These are phyloP conservation scores for Glomus cerebriforme DNA, from an alignment of 192 early-diverging fungal species.

Conservation along the genomic window DNA sequence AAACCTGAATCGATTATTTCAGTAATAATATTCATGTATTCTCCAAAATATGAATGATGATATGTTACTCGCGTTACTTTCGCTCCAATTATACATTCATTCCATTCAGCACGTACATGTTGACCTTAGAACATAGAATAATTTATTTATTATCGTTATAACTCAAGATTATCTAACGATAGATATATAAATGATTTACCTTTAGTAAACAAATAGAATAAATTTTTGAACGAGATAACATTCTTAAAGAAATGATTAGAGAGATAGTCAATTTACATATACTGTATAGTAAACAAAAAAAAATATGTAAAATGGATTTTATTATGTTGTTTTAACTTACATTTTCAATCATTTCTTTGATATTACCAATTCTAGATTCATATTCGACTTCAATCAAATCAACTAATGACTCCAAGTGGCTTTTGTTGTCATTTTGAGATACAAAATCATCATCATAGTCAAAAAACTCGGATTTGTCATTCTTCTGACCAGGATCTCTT, in stretches of 20 bases:
- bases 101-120: neutral
- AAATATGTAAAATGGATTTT: neutral
- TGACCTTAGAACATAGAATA: neutral
- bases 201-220: neutral
- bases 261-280: neutral
- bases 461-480: no score
- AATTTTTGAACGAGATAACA: neutral
- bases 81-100: neutral
- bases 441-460: no score
- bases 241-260: neutral
- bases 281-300: neutral
- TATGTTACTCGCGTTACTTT: neutral
- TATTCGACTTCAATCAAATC: neutral
- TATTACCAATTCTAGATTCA: neutral
- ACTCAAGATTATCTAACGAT: no score
- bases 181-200: neutral
- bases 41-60: neutral
- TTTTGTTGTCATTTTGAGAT: no score
- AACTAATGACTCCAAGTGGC: neutral
- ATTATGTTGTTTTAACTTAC: neutral
- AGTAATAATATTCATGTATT: neutral
- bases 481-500: neutral
- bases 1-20: neutral
- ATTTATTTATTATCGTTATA: neutral
- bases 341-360: neutral